phyloP scores from a whole-genome alignment of 768 basidiomycete species.

The Gyrodon lividus region DNA sequence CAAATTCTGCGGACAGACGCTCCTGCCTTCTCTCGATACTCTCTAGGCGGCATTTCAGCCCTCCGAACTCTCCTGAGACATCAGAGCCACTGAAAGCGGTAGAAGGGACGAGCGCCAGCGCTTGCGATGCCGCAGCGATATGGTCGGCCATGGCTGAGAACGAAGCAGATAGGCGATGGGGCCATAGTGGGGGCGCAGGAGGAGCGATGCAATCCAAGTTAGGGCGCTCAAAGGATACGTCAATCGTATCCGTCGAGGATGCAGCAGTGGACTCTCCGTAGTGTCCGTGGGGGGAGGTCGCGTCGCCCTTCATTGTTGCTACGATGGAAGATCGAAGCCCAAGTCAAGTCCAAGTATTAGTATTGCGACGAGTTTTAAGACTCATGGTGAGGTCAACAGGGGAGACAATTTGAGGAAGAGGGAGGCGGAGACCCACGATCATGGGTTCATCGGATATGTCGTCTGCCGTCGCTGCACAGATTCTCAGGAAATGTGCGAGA shows the following conservation, averaged over 20 bases:
- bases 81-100: constrained; percentile 20
- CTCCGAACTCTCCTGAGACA: constrained; percentile 9
- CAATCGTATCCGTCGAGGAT: constrained; percentile 20
- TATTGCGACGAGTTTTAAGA: neutral
- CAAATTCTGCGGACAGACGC: constrained; percentile 31
- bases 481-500: constrained; percentile 14
- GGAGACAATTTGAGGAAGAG: neutral
- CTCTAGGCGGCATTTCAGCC: constrained; percentile 28
- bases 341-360: neutral
- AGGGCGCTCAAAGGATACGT: constrained; percentile 15
- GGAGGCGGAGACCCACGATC: constrained; percentile 2
- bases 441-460: constrained; percentile 9
- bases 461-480: neutral
- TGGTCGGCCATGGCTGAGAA: constrained; percentile 41
- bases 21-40: constrained; percentile 35
- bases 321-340: neutral
- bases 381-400: constrained; percentile 1
- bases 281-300: constrained; percentile 1
- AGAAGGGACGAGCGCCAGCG: constrained; percentile 31
- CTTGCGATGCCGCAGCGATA: constrained; percentile 40
- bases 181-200: constrained; percentile 25
- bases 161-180: constrained; percentile 35
- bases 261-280: constrained; percentile 4
- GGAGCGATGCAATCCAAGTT: constrained; percentile 1
- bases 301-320: constrained; percentile 2